phyloP scores from a whole-genome alignment of 805 yeast genomes.

The Gaillardinia entomophila region DNA sequence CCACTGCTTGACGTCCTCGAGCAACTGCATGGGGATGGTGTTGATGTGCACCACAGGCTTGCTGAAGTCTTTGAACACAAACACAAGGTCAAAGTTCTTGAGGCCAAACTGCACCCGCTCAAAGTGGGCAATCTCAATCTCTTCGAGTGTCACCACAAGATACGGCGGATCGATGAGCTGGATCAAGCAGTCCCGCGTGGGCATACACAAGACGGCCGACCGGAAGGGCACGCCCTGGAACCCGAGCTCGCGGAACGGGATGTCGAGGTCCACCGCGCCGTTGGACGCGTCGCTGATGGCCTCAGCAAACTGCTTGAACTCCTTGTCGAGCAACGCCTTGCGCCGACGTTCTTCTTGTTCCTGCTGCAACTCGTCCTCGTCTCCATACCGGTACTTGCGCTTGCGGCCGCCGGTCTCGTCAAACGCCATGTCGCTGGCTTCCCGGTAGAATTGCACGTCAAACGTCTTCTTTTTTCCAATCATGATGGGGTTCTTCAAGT shows the following conservation, averaged over 20 bases:
- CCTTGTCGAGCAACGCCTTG: conserved; percentile 85
- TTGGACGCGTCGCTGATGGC: conserved; percentile 82
- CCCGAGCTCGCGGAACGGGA: conserved; percentile 93
- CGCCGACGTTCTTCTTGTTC: conserved; percentile 97
- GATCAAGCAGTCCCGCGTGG: conserved; percentile 93
- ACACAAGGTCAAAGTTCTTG: conserved; percentile 94
- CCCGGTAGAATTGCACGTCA: conserved; percentile 94
- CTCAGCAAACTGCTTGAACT: conserved; percentile 85
- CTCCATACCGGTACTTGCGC: conserved; percentile 86
- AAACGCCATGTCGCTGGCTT: conserved; percentile 91
- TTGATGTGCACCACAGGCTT: conserved; percentile 88
- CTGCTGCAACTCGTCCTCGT: conserved; percentile 96
- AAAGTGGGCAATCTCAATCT: conserved; percentile 89
- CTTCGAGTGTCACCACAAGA: conserved; percentile 82
- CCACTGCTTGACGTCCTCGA: conserved; percentile 95
- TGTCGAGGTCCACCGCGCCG: conserved; percentile 81
- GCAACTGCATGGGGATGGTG: conserved; percentile 86
- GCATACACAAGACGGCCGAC: conserved; percentile 91
- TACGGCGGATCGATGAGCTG: conserved; percentile 95
- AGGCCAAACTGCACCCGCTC: conserved; percentile 97
- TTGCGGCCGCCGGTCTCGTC: conserved; percentile 96
- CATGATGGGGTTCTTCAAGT: conserved; percentile 86
- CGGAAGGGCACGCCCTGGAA: conserved; percentile 97
- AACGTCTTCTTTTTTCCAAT: conserved; percentile 93
- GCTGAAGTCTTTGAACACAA: conserved; percentile 86